A percentile compares a stretch with the other conserved stretches of the same genome.
Conservation (phyloP, 2,329 filamentous ascomycete species). For the Zymoseptoria tritici region DNA sequence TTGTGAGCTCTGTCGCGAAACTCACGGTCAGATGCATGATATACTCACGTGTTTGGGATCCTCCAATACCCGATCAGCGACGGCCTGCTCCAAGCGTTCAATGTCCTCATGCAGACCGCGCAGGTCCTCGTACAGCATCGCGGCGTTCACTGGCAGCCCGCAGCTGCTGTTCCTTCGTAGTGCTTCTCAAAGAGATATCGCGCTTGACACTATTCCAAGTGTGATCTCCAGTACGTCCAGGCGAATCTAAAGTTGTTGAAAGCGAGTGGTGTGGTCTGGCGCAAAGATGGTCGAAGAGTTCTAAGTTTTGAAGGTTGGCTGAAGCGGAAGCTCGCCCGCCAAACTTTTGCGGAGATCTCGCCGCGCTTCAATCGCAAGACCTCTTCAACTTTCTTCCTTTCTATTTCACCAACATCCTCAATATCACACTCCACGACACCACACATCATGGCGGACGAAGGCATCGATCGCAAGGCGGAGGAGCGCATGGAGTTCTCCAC, state of each 20-base stretch:
- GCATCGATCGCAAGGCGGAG: constrained; percentile 85
- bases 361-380: not conserved
- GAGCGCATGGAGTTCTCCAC: constrained; percentile 98
- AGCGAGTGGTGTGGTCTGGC: not conserved
- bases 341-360: not conserved
- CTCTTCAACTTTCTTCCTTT: not conserved
- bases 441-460: constrained; percentile 73
- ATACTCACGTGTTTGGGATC: constrained; percentile 75
- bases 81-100: constrained; percentile 88
- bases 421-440: constrained; percentile 2
- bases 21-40: not conserved
- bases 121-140: constrained; percentile 85
- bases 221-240: too few species aligned
- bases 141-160: constrained; percentile 3
- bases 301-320: not conserved
- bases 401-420: constrained; percentile 1
- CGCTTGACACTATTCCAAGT: too few species aligned
- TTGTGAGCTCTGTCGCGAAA: constrained; percentile 15
- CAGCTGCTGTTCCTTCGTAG: not conserved
- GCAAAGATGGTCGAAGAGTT: not conserved
- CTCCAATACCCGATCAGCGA: constrained; percentile 79
- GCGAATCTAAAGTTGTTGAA: not conserved
- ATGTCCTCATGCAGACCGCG: constrained; percentile 92
- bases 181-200: not conserved
- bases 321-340: not conserved